phyloP scores from a whole-genome alignment of 2,329 filamentous ascomycete genomes.

The Chaetomium strumarium region DNA sequence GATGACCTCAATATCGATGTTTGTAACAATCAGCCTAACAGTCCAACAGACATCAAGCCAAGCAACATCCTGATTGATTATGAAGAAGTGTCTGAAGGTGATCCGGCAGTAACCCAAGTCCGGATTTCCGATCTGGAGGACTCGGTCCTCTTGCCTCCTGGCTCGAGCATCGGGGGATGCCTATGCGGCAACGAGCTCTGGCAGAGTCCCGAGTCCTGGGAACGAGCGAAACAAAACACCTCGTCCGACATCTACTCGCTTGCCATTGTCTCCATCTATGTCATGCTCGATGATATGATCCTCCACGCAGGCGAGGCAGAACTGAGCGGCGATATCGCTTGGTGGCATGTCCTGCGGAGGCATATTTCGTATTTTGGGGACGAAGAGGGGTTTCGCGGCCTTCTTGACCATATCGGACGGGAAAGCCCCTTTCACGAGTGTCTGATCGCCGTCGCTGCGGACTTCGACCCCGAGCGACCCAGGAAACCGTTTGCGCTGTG shows the following conservation, averaged over 20 bases:
- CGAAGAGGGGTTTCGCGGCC: constrained; percentile 7
- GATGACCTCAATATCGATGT: too few relatives aligned
- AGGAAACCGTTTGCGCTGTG: neutral
- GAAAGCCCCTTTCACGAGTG: constrained; percentile 6
- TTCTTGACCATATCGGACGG: constrained; percentile 13
- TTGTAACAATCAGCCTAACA: too few relatives aligned
- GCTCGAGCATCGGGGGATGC: too few relatives aligned
- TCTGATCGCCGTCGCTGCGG: neutral
- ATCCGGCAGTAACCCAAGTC: too few relatives aligned
- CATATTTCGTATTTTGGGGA: constrained; percentile 18
- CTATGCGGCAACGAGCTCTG: too few relatives aligned
- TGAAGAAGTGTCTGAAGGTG: too few relatives aligned
- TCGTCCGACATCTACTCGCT: constrained; percentile 34
- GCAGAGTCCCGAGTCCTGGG: constrained; percentile 33
- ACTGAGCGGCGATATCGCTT: constrained; percentile 22
- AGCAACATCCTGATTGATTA: too few relatives aligned
- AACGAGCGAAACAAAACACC: constrained; percentile 27
- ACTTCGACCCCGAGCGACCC: neutral
- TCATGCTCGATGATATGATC: constrained; percentile 25
- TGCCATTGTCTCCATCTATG: constrained; percentile 30
- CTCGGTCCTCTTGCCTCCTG: too few relatives aligned
- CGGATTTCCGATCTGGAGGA: too few relatives aligned
- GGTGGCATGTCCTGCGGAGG: constrained; percentile 19
- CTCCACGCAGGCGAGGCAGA: constrained; percentile 24
- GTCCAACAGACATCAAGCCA: too few relatives aligned